A percentile compares a stretch with the other conserved stretches of the same genome.
These are phyloP conservation scores for Mucor circinelloides DNA, from an alignment of 371 early-diverging fungal species.

Conservation along the genomic window DNA sequence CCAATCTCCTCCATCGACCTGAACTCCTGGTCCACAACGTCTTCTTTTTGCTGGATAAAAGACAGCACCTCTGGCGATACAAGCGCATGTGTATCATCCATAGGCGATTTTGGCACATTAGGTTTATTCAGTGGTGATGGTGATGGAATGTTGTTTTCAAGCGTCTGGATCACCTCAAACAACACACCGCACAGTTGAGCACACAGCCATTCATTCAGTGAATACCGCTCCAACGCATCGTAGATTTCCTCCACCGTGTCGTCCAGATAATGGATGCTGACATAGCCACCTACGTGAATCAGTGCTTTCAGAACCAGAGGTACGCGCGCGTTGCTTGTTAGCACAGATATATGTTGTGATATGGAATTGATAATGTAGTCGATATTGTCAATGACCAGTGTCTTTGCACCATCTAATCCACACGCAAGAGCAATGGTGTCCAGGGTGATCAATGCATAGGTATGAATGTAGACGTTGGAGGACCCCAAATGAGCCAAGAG, in stretches of 20 bases:
- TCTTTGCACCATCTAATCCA: conserved; percentile 28
- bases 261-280: conserved; percentile 50
- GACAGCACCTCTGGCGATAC: conserved; percentile 31
- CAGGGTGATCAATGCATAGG: conserved; percentile 44
- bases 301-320: conserved; percentile 62
- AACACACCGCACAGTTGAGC: conserved; percentile 45
- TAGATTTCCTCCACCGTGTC: conserved; percentile 66
- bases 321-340: conserved; percentile 46
- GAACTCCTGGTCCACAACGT: conserved; percentile 3
- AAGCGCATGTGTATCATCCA: background rate
- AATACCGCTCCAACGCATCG: conserved; percentile 57
- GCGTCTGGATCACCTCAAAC: conserved; percentile 38
- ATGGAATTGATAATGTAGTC: conserved; percentile 69
- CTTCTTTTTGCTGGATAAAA: conserved; percentile 17
- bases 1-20: conserved; percentile 49
- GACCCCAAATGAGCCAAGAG: conserved; percentile 59
- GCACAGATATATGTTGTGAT: conserved; percentile 48
- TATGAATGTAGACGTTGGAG: conserved; percentile 36
- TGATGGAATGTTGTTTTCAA: conserved; percentile 13
- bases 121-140: background rate
- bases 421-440: conserved; percentile 38
- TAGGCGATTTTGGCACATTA: background rate
- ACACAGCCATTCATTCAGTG: conserved; percentile 38
- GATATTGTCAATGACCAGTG: conserved; percentile 56
- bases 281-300: conserved; percentile 50